Percentiles rank a stretch among this genome's conserved stretches.
phyloP scores from a whole-genome alignment of 768 basidiomycete species.

The Amanita molliuscula region DNA sequence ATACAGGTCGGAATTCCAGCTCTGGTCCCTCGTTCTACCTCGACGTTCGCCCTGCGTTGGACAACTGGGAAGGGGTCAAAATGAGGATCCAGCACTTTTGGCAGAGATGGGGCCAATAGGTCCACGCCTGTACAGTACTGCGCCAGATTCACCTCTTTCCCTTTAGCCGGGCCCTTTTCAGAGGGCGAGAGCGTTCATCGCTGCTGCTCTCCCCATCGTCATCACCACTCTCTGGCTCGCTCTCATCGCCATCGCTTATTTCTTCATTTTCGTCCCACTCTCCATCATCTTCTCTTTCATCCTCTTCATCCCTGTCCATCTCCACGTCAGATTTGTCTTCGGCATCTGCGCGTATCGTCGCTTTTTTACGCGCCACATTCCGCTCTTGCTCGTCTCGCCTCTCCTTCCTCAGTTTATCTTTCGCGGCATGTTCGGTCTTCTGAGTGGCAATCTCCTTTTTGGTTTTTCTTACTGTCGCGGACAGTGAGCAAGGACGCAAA shows the following conservation, averaged over 20 bases:
- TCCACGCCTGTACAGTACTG: neutral
- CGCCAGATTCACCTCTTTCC: conserved; percentile 15
- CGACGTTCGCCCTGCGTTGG: conserved; percentile 89
- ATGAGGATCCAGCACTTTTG: conserved; percentile 65
- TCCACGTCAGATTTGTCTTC: conserved; percentile 12
- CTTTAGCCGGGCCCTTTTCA: conserved; percentile 26
- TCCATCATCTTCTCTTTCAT: conserved; percentile 23
- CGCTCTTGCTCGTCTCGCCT: conserved; percentile 84
- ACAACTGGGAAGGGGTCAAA: conserved; percentile 87
- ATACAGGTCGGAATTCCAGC: conserved; percentile 60
- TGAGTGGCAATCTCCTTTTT: conserved; percentile 61
- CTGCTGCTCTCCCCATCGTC: conserved; percentile 60
- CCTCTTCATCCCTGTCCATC: conserved; percentile 21
- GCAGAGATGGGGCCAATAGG: conserved; percentile 16
- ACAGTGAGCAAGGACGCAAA: neutral
- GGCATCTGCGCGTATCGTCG: conserved; percentile 13
- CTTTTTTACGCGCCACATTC: conserved; percentile 82
- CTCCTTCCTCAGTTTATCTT: conserved; percentile 64
- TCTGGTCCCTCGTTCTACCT: conserved; percentile 72
- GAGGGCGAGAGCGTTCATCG: conserved; percentile 28
- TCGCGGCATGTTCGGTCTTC: conserved; percentile 67
- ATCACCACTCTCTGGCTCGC: conserved; percentile 25
- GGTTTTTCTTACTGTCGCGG: conserved; percentile 74
- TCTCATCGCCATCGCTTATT: conserved; percentile 28
- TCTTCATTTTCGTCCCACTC: conserved; percentile 33